Evolutionary conservation across 1,284 basidiomycete species (phyloP).

Genomic region (Sanghuangporus sanghuang): DNA sequence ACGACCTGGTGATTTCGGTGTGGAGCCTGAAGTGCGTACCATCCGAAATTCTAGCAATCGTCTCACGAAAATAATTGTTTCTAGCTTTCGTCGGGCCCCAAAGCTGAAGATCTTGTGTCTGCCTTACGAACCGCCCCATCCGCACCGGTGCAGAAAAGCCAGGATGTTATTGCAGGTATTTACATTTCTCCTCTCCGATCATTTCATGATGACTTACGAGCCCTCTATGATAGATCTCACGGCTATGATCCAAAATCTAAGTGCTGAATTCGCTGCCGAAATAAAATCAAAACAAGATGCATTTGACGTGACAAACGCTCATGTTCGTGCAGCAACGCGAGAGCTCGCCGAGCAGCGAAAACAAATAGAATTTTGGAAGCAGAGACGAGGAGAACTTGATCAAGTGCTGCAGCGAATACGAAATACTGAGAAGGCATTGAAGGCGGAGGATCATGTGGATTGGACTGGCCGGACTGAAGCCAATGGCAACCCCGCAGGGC

Average conservation of each 20-base stretch:
- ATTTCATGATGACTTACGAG: not conserved
- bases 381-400: constrained; percentile 69
- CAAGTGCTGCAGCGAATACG: constrained; percentile 71
- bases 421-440: constrained; percentile 77
- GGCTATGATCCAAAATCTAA: constrained; percentile 73
- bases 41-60: not conserved
- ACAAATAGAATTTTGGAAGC: constrained; percentile 73
- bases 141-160: constrained; percentile 78
- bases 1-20: constrained; percentile 89
- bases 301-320: constrained; percentile 80
- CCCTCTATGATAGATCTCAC: constrained; percentile 64
- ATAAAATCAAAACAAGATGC: constrained; percentile 84
- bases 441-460: constrained; percentile 74
- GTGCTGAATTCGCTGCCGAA: constrained; percentile 77
- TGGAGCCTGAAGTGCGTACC: constrained; percentile 76
- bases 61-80: constrained; percentile 25
- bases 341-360: constrained; percentile 87
- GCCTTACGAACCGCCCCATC: constrained; percentile 66
- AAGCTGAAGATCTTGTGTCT: constrained; percentile 72
- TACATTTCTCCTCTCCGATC: not conserved
- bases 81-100: constrained; percentile 64
- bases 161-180: constrained; percentile 83
- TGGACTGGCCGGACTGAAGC: constrained; percentile 84
- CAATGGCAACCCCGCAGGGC: constrained; percentile 39
- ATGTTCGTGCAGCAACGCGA: constrained; percentile 85